Evolutionary conservation across 73 alveolate genomes (phyloP).

Genomic region (Tetrahymena malaccensis): DNA sequence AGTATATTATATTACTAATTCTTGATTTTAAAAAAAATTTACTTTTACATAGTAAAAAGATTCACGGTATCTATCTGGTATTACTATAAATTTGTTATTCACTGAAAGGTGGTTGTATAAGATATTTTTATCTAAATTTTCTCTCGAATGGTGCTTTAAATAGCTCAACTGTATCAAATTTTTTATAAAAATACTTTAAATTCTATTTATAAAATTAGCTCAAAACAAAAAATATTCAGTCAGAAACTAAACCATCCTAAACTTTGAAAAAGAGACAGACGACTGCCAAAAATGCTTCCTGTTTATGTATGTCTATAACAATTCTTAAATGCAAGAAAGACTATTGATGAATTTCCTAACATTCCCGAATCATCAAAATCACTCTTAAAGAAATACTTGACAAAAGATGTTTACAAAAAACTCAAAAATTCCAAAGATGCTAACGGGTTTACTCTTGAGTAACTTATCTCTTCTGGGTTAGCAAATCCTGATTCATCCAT

Average conservation of each 20-base stretch:
- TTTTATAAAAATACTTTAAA: background rate
- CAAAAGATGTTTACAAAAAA: slow-evolving; percentile 20
- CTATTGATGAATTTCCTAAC: slow-evolving; percentile 23
- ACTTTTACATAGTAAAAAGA: background rate
- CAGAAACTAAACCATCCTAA: background rate
- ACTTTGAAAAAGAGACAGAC: background rate
- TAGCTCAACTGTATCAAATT: background rate
- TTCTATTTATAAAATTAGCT: background rate
- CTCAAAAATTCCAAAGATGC: slow-evolving; percentile 9
- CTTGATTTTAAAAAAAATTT: background rate
- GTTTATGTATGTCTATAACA: background rate
- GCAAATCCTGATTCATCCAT: slow-evolving; percentile 13
- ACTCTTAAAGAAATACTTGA: slow-evolving; percentile 25
- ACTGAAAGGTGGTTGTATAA: background rate
- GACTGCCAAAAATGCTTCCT: background rate
- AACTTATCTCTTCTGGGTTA: slow-evolving; percentile 32
- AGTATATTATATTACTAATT: background rate
- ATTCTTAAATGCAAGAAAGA: background rate
- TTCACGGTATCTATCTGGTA: background rate
- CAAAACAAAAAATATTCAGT: background rate
- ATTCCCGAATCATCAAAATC: slow-evolving; percentile 21
- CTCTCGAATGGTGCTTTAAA: background rate
- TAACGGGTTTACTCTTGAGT: slow-evolving; percentile 24
- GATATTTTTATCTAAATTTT: background rate
- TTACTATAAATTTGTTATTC: background rate